Evolutionary conservation across 78 protist species (phyloP), one percentile per base, ranked within the genome.

Genomic region (Mastigamoeba balamuthi): DNA sequence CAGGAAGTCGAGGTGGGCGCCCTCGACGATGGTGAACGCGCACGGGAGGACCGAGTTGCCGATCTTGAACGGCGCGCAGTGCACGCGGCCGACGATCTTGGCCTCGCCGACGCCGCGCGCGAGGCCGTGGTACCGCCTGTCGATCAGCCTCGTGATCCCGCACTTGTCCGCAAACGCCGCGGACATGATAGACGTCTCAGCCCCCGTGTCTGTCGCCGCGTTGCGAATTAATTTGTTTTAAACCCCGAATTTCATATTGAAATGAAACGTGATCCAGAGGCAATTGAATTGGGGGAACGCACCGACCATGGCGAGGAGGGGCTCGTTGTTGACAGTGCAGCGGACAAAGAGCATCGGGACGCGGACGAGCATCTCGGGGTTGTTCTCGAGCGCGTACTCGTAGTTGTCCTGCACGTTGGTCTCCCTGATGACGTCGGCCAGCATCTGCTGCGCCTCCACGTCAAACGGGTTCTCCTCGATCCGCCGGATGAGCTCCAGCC

Each of bases 221-320:
- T 66, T 70, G 40, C 36, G 43, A 3, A 69, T 48, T 88, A 90
- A 80, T 71, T 88, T 84, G 4, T 91, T 82, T 80, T 65, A n/a
- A n/a, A n/a, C n/a, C n/a, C n/a, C n/a, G n/a, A n/a, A n/a, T n/a
- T n/a, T n/a, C n/a, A n/a, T n/a, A n/a, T n/a, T n/a, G n/a, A n/a
- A n/a, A n/a, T n/a, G n/a, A n/a, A n/a, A n/a, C n/a, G n/a, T n/a
- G n/a, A n/a, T n/a, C n/a, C n/a, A n/a, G n/a, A n/a, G n/a, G n/a
- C n/a, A n/a, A n/a, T n/a, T n/a, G n/a, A n/a, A 44, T 73, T 91
- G 94, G 4, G 94, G 93, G 23, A 93, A 93, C 36, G 86, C 71
- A 65, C 89, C 94, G 28, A 91, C 88, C 37, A 91, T 86, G 6
- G 87, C 89, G 38, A 78, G 64, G 10, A 91, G 28, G 43, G 90